Evolutionary conservation across 1,284 basidiomycete genomes (phyloP), one percentile per base, ranked within the genome.

Genomic region (Mycosarcoma maydis): DNA sequence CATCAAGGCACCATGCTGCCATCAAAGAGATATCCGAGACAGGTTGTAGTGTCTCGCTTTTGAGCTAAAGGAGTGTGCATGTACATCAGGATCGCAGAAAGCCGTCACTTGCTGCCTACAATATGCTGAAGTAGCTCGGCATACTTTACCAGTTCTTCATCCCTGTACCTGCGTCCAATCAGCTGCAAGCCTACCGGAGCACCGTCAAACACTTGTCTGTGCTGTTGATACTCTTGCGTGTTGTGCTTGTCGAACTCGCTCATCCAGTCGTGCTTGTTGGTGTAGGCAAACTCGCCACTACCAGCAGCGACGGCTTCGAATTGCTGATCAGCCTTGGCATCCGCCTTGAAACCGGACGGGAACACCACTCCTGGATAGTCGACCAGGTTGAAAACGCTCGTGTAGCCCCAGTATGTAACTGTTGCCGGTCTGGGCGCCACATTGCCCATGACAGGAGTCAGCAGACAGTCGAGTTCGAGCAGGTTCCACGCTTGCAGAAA

Each of bases 321-420:
- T 19, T 45, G 7, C 4, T 11, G 4, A 19, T 66, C 68, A 9
- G 41, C 13, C 37, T 48, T 26, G 2, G 26, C n/a, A 23, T 69
- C 49, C 1, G 59, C 59, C 8, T 40, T 34, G 37, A 56, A 38
- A 9, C 59, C 56, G 13, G 69, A 61, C 1, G 73, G 73, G 19
- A 76, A 69, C 10, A 66, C 64, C 3, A 68, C 59, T 1, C 61
- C 64, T 0, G 73, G 73, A 24, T 64, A 58, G 43, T 76, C 72
- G 41, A 66, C 56, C 9, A 76, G 59, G 16, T 76, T 76, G 39
- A 73, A 76, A 14, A 64, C 54, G 26, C 54, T 56, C 26, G 73
- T 76, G 46, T 76, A 76, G 20, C 57, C 57, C 71, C 62, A 73
- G 40, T 73, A 73, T 22, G 37, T 47, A 39, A 73, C 46, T 24